Percentiles rank a stretch among this genome's conserved stretches.
Evolutionary conservation across 352 stramenopile species (phyloP).

Genomic region (Hyaloperonospora brassicae): DNA sequence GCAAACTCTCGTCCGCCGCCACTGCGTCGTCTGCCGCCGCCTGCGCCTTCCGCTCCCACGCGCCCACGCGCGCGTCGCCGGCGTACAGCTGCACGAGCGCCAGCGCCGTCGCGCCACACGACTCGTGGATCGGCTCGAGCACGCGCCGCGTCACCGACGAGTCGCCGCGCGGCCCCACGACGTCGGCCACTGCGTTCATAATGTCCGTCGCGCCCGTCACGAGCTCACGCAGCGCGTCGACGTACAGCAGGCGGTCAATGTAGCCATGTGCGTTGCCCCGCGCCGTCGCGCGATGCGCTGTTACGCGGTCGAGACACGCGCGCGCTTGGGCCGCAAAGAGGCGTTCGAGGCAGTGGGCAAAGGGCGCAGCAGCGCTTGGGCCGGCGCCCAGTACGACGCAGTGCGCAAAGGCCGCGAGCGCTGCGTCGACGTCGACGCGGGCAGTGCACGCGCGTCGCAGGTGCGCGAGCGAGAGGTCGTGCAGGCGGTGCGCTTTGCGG

Average conservation of each 20-base stretch:
- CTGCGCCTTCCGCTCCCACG: constrained; percentile 68
- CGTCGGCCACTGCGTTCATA: constrained; percentile 74
- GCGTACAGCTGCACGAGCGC: constrained; percentile 73
- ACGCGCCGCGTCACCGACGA: constrained; percentile 32
- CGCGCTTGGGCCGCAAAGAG: constrained; percentile 53
- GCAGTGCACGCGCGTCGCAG: constrained; percentile 38
- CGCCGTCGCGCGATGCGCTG: constrained; percentile 40
- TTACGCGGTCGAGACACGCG: constrained; percentile 46
- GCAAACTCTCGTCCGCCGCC: constrained; percentile 76
- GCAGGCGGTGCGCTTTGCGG: constrained; percentile 46
- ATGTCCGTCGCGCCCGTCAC: constrained; percentile 65
- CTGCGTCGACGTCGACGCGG: constrained; percentile 41
- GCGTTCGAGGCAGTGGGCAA: constrained; percentile 36
- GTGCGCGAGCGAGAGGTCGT: constrained; percentile 30
- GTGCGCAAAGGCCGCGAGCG: constrained; percentile 42
- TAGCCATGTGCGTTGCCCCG: constrained; percentile 74
- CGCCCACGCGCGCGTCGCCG: constrained; percentile 56
- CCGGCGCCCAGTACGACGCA: constrained; percentile 39
- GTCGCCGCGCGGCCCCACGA: constrained; percentile 21
- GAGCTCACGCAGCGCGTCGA: constrained; percentile 62
- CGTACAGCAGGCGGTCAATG: constrained; percentile 78
- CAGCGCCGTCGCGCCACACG: constrained; percentile 40
- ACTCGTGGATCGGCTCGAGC: constrained; percentile 54
- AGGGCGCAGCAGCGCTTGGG: constrained; percentile 19
- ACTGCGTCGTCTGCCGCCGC: constrained; percentile 32